Evolutionary conservation across 1,139 yeast species (phyloP).

Genomic region (Yamadazyma diddensiae): DNA sequence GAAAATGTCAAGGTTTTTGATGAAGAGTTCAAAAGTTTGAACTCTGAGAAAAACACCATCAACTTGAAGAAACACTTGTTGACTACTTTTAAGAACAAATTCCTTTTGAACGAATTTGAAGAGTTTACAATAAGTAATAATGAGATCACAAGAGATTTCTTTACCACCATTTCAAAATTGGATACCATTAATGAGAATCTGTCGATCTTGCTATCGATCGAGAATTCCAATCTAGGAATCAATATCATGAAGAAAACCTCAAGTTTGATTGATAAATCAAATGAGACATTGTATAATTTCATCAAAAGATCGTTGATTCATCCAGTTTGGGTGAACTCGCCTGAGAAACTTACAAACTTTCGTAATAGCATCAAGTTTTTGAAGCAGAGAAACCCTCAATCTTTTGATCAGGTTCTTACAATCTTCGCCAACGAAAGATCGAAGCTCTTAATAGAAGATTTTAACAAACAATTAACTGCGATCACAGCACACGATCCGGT

Average conservation of each 20-base stretch:
- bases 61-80: conserved; percentile 55
- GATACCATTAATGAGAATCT: conserved; percentile 66
- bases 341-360: conserved; percentile 25
- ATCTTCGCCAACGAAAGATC: conserved; percentile 55
- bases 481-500: conserved; percentile 77
- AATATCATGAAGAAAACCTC: conserved; percentile 65
- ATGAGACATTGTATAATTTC: conserved; percentile 43
- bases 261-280: conserved; percentile 48
- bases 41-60: conserved; percentile 39
- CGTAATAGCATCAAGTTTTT: conserved; percentile 35
- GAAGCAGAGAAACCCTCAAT: conserved; percentile 42
- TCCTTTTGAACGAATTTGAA: conserved; percentile 72
- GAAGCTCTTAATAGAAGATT: conserved; percentile 55
- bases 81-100: conserved; percentile 57
- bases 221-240: conserved; percentile 68
- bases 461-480: conserved; percentile 39
- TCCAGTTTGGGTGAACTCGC: conserved; percentile 31
- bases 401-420: conserved; percentile 44
- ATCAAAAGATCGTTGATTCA: conserved; percentile 36
- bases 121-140: conserved; percentile 47
- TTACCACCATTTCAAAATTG: conserved; percentile 57
- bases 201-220: conserved; percentile 62
- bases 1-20: conserved; percentile 21
- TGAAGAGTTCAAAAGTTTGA: conserved; percentile 37
- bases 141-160: conserved; percentile 56